Conservation (phyloP, 805 yeast genomes). For the Lipomyces lipofer region DNA sequence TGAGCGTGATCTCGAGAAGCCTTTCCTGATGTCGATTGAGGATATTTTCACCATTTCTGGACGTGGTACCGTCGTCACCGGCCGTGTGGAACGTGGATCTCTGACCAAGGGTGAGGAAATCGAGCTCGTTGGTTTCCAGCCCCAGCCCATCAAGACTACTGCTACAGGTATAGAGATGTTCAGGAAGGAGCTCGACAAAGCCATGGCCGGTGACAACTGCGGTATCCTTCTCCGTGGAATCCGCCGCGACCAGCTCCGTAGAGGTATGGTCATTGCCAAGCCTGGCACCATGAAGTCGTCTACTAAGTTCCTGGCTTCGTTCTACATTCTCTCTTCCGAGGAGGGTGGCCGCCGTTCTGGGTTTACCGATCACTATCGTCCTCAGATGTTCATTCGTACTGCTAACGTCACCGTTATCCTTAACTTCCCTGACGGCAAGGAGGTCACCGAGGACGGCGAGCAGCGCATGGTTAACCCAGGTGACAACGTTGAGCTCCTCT, state of each 20-base stretch:
- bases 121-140: conserved; percentile 92
- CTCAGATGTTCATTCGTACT: conserved; percentile 95
- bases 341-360: conserved; percentile 99
- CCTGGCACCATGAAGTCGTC: conserved; percentile 90
- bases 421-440: conserved; percentile 72
- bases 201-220: conserved; percentile 99
- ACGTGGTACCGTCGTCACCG: conserved; percentile 99
- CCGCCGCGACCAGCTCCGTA: conserved; percentile 92
- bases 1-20: conserved; percentile 89
- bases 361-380: conserved; percentile 95
- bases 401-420: conserved; percentile 90
- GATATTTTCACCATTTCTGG: conserved; percentile 98
- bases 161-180: conserved; percentile 99
- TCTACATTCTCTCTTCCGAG: conserved; percentile 89
- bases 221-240: conserved; percentile 97
- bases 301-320: conserved; percentile 88
- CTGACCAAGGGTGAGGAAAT: conserved; percentile 98
- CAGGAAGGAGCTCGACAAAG: conserved; percentile 96
- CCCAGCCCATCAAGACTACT: conserved; percentile 83
- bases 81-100: conserved; percentile 98
- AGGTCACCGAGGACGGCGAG: conserved; percentile 24
- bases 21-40: conserved; percentile 96
- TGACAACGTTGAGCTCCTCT: conserved; percentile 96
- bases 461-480: conserved; percentile 79
- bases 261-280: conserved; percentile 97